Conservation (phyloP, 1,284 basidiomycete species). For the Coniophora puteana region DNA sequence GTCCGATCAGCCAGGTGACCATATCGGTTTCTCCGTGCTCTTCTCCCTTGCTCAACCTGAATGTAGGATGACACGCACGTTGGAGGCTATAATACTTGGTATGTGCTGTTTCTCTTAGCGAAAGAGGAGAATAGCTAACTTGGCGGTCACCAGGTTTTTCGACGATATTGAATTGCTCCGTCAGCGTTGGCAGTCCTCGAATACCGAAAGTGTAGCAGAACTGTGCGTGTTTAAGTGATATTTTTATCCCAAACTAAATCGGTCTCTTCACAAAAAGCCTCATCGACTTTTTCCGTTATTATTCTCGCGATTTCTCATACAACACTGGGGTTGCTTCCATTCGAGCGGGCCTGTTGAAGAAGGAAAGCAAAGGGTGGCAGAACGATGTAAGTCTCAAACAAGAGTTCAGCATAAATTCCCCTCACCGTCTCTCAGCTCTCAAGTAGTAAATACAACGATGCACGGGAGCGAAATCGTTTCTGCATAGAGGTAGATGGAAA, state of each 20-base stretch:
- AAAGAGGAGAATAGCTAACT: constrained; percentile 4
- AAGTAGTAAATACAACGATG: constrained; percentile 60
- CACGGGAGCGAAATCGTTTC: constrained; percentile 85
- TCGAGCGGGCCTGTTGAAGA: constrained; percentile 84
- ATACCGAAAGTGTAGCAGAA: constrained; percentile 91
- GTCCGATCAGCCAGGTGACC: constrained; percentile 68
- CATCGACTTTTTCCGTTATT: constrained; percentile 98
- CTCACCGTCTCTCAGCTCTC: constrained; percentile 30
- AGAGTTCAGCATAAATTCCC: constrained; percentile 2
- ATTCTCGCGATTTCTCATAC: constrained; percentile 91
- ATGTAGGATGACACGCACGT: constrained; percentile 81
- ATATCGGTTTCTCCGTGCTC: constrained; percentile 1
- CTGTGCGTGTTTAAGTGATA: constrained; percentile 48
- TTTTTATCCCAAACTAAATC: constrained; percentile 7
- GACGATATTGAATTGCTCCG: constrained; percentile 93
- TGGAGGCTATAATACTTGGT: constrained; percentile 83
- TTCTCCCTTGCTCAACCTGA: constrained; percentile 15
- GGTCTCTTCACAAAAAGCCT: constrained; percentile 50
- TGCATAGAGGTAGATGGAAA: constrained; percentile 80
- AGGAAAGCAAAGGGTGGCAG: constrained; percentile 91
- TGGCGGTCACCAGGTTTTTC: constrained; percentile 75
- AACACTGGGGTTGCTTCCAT: constrained; percentile 91
- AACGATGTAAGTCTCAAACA: constrained; percentile 63
- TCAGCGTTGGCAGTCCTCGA: constrained; percentile 91
- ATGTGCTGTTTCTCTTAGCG: constrained; percentile 14